Evolutionary conservation across 495 filamentous ascomycete species (phyloP), one percentile per base, ranked within the genome.

Genomic region (Daldinia vernicosa): DNA sequence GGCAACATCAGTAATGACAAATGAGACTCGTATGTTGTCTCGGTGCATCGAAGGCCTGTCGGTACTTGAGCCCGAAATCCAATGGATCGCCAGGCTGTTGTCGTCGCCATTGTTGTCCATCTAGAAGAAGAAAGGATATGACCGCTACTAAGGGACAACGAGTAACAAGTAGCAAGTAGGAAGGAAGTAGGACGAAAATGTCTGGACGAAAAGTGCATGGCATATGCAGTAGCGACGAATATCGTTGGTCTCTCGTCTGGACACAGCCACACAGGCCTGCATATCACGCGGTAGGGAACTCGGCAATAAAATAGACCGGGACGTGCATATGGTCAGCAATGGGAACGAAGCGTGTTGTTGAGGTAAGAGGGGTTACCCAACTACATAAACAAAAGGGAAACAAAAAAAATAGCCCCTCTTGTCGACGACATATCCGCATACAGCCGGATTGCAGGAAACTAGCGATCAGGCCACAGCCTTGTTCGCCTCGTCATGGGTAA

Each of bases 1-100:
- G 53, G 66, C 66, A 73, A 61, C 57, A 66, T 69, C 70, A 73
- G 62, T 69, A 22, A 66, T 69, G 70, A 73, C 70, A 69, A 73
- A 73, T 73, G 66, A 35, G 55, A 66, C 47, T 73, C 61, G 61
- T 65, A 60, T 56, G 55, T 40, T 35, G 14, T 28, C 26, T 32
- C 22, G n/a, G 30, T 65, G 70, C 70, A 72, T 68, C 19, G 40
- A 55, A 57, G 15, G 55, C 53, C 66, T 73, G 70, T 66, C 70
- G 70, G 70, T 69, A 73, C 66, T 73, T 69, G 43, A 66, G 28
- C 62, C 62, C 40, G 57, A 69, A 17, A 43, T 55, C 61, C 66
- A 69, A 66, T 73, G 30, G 43, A 63, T 60, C 40, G 51, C 22
- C 52, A 66, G 32, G 60, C 59, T 66, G 19, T 54, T 60, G 43